Conservation (phyloP, 495 filamentous ascomycete genomes). For the Daldinia caldariorum region DNA sequence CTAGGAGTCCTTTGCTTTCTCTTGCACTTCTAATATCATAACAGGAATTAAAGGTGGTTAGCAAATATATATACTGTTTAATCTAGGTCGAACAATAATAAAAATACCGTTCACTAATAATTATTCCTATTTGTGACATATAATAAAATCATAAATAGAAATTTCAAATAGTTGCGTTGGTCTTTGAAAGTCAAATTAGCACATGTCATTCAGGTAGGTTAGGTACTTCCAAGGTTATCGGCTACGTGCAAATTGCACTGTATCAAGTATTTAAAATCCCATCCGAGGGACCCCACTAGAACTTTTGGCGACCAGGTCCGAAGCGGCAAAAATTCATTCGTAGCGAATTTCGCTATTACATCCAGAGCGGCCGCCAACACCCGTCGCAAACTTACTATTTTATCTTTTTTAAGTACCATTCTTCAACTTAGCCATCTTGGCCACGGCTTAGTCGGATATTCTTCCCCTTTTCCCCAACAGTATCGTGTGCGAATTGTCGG, state of each 20-base stretch:
- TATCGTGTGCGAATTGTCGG: not conserved
- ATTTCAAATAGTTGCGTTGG: not conserved
- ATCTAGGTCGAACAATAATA: too few relatives aligned
- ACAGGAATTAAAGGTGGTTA: too few relatives aligned
- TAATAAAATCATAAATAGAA: not conserved
- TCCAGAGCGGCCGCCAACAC: constrained; percentile 25
- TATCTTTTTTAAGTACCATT: constrained; percentile 1
- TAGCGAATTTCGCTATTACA: constrained; percentile 9
- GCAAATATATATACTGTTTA: too few relatives aligned
- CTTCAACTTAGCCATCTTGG: not conserved
- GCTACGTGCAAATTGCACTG: not conserved
- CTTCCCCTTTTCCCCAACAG: not conserved
- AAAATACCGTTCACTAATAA: too few relatives aligned
- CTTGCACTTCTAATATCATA: too few relatives aligned
- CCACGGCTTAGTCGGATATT: not conserved
- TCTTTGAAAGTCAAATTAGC: too few relatives aligned
- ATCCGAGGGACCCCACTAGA: constrained; percentile 4
- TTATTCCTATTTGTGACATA: too few relatives aligned
- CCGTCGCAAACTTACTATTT: constrained; percentile 39
- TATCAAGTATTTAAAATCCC: not conserved
- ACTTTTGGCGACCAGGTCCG: not conserved
- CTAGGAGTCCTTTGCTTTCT: too few relatives aligned
- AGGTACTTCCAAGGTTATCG: too few relatives aligned
- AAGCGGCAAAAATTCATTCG: constrained; percentile 29
- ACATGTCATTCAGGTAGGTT: too few relatives aligned